Conservation (phyloP, 345 rosid genomes). For the Hevea brasiliensis region DNA sequence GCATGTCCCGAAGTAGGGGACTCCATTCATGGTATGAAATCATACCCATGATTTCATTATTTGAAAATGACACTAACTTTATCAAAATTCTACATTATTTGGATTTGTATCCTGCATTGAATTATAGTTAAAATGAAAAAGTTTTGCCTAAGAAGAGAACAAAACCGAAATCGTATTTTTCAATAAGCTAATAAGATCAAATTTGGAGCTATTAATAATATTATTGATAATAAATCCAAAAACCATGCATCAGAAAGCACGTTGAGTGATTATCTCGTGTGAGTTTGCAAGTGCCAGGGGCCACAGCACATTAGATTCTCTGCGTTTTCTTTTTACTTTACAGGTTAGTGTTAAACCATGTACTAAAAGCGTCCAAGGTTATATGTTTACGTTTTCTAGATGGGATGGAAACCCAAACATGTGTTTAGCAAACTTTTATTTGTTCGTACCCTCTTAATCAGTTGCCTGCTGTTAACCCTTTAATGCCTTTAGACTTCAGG, state of each 20-base stretch:
- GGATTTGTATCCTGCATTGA: not conserved
- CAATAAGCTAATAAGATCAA: not conserved
- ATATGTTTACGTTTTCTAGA: slow-evolving; percentile 5
- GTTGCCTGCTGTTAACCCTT: no score
- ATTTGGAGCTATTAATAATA: not conserved
- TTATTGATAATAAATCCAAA: not conserved
- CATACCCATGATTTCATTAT: slow-evolving; percentile 6
- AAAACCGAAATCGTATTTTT: not conserved
- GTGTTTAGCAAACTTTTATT: not conserved
- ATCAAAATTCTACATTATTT: slow-evolving; percentile 1
- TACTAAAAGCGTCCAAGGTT: slow-evolving; percentile 3
- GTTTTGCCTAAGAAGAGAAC: not conserved
- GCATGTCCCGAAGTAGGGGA: not conserved
- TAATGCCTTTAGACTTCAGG: not conserved
- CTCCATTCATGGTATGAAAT: slow-evolving; percentile 7
- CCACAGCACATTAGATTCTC: not conserved
- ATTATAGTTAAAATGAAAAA: not conserved
- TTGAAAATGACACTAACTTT: not conserved
- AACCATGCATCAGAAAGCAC: no score
- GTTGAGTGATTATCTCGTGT: no score
- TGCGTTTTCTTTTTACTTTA: not conserved
- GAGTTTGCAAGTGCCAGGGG: no score
- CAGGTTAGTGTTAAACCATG: not conserved
- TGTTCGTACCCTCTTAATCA: no score
- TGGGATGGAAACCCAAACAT: not conserved